Base-by-base conservation (phyloP, 1,284 basidiomycete genomes). In the Trichosporon sp. region DNA sequence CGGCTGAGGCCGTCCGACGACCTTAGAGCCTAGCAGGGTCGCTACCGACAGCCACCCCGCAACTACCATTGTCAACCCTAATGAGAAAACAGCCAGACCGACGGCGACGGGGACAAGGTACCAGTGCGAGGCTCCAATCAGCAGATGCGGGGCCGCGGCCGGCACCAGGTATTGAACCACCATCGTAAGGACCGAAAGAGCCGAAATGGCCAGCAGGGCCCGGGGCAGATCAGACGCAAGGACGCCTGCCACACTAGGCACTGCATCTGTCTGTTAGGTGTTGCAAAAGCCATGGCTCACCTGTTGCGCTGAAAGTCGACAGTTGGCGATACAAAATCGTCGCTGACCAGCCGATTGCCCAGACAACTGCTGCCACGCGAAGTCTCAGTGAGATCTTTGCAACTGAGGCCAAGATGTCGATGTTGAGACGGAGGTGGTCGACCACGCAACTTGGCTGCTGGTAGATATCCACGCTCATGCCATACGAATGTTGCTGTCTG, bases 381-480 rank as follows among this genome's bases (percentile, higher is more conserved):
- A 92, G 93, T n/a, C 93, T 85, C 12, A 88, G 83, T 2, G 88
- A 87, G 79, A 87, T 87, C 63, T 92, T 86, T 4, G 91, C 91
- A 8, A 91, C 70, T 1, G 88, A 90, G n/a, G 87, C 85, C 78
- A 85, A 84, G 87, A 88, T 89, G 76, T 93, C 90, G 3, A 93
- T 76, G 7, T 82, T 78, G 13, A 95, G 75, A 0, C 76, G 72
- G 1, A 93, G 72, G 1, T 80, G 81, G 0, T 81, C 72, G 2
- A 89, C 77, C 3, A 81, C 82, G 42, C 86, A 82, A 0, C 56
- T 47, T 1, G 77, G 72, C 31, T 79, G 73, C 47, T 81, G 63
- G 86, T 87, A 71, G 56, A 84, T 29, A 73, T 74, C 75, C 71
- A 78, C 18, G 44, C 51, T 31, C 3, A 73, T 25, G 75, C 71